Evolutionary conservation across 2,329 filamentous ascomycete genomes (phyloP), one percentile per base, ranked within the genome.

Genomic region (Cladosporium sp.): DNA sequence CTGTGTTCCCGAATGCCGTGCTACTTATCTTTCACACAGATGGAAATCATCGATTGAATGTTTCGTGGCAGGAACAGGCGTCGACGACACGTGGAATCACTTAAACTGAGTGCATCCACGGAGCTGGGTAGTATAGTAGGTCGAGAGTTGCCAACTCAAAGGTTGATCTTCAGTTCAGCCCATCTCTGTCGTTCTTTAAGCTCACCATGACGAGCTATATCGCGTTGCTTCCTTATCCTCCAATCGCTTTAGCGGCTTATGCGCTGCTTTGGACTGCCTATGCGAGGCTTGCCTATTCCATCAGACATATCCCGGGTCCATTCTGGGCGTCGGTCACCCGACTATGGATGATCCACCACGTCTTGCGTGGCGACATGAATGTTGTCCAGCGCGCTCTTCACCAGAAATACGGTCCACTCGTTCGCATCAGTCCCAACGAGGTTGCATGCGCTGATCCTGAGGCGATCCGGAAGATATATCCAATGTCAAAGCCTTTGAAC

Each of bases 341-440:
- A n/a, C 55, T 68, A 32, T 68, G 67, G 65, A 52, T 52, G 12
- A 8, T 52, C 14, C 49, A 30, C 49, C 49, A 52, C 24, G 21
- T 52, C 24, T 30, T n/a, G 21, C n/a, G 49, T 24, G 49, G 49
- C 21, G 49, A 52, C 12, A 30, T 30, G 49, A 24, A 52, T 24
- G 14, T 52, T 24, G 49, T 52, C 2, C 49, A 52, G 24, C 49
- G 49, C 18, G 73, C 72, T 57, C 72, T 80, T 1, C 77, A 80
- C 67, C 66, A 73, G 26, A 52, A 67, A 59, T 69, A 73, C 61
- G 71, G 72, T 12, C 70, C 68, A 44, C 58, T 73, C 32, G 68
- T 74, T 8, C 70, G 71, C 28, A 68, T 73, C 36, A 30, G 60
- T 10, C 71, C 71, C 3, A 54, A 66, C 12, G 71, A 72, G 57